Evolutionary conservation across 345 rosid species (phyloP).

Genomic region (Melaleuca quinquenervia): DNA sequence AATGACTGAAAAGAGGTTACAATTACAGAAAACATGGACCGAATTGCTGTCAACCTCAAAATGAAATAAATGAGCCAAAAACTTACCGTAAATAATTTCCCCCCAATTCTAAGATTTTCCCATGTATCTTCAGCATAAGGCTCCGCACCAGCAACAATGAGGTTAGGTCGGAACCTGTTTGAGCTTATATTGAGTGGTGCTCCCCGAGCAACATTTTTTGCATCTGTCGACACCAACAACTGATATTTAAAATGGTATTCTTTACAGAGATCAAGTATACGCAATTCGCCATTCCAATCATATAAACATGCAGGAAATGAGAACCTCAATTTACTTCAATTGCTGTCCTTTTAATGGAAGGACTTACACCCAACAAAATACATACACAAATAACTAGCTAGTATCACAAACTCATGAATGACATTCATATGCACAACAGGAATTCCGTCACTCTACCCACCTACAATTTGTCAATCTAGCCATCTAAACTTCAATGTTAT

Average conservation of each 20-base stretch:
- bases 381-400: background rate
- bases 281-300: background rate
- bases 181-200: conserved; percentile 26
- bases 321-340: background rate
- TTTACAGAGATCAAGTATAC: background rate
- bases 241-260: background rate
- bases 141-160: conserved; percentile 65
- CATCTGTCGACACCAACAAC: conserved; percentile 19
- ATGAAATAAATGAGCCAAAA: background rate
- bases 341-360: background rate
- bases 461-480: background rate
- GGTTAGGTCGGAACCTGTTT: conserved; percentile 80
- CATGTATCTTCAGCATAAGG: conserved; percentile 85
- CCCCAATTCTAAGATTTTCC: conserved; percentile 58
- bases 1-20: conserved; percentile 32
- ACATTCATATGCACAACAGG: background rate
- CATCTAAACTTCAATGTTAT: background rate
- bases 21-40: background rate
- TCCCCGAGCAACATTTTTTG: conserved; percentile 4
- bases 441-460: background rate
- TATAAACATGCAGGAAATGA: background rate
- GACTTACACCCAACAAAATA: background rate
- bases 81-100: conserved; percentile 48
- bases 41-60: background rate
- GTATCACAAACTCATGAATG: background rate